Conservation (phyloP, 1,139 yeast genomes). For the Yamadazyma spencermartinsiae region DNA sequence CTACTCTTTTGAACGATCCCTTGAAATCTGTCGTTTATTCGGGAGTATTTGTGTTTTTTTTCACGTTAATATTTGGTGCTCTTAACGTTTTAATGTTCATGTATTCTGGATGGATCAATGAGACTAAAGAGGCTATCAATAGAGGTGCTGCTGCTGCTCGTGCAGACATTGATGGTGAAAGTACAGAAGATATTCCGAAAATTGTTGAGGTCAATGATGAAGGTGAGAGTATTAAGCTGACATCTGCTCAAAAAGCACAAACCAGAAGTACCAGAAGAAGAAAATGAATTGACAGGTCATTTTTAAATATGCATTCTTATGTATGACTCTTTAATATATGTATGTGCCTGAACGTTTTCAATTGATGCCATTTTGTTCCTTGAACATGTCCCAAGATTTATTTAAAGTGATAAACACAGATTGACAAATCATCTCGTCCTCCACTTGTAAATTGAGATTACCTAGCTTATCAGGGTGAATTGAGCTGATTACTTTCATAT, state of each 20-base stretch:
- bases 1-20: constrained; percentile 45
- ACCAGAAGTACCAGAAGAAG: constrained; percentile 7
- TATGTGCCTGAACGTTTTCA: constrained; percentile 4
- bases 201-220: constrained; percentile 18
- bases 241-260: constrained; percentile 1
- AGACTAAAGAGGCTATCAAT: constrained; percentile 20
- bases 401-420: constrained; percentile 81
- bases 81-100: constrained; percentile 35
- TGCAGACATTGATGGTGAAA: constrained; percentile 1
- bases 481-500: constrained; percentile 90
- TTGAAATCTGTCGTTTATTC: constrained; percentile 50
- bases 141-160: constrained; percentile 10
- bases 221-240: constrained; percentile 5
- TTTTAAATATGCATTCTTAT: background rate
- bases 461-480: constrained; percentile 90
- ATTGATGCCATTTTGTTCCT: constrained; percentile 34
- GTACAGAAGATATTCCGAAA: constrained; percentile 12
- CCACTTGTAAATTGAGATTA: constrained; percentile 46
- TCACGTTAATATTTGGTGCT: constrained; percentile 43
- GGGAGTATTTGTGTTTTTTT: constrained; percentile 35
- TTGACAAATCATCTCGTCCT: constrained; percentile 81
- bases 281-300: background rate
- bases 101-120: constrained; percentile 14
- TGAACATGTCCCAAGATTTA: constrained; percentile 89
- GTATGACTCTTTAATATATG: constrained; percentile 1